A percentile compares a stretch with the other conserved stretches of the same genome.
Evolutionary conservation across 805 yeast species (phyloP).

Genomic region (Metschnikowia noctiluminum): DNA sequence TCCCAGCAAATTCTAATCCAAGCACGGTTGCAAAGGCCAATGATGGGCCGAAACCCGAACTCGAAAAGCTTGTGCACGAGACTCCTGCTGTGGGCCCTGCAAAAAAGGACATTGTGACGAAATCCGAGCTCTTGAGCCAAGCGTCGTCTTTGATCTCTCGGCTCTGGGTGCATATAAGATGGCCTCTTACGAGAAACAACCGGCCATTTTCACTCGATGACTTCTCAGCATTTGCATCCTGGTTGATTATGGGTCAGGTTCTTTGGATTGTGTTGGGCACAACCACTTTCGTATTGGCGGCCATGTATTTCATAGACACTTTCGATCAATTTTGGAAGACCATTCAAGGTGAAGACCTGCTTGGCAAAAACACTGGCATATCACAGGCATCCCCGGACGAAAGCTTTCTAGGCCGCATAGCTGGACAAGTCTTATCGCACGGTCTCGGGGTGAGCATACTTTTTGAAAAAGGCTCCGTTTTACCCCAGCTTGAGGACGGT

Average conservation of each 20-base stretch:
- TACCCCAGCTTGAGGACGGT: constrained; percentile 50
- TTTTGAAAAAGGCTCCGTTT: constrained; percentile 36
- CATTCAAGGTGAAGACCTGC: constrained; percentile 19
- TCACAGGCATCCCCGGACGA: constrained; percentile 11
- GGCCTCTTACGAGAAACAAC: constrained; percentile 48
- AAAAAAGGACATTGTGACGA: constrained; percentile 1
- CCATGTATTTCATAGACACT: constrained; percentile 43
- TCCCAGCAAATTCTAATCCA: background rate
- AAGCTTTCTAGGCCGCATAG: constrained; percentile 30
- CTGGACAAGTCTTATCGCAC: constrained; percentile 36
- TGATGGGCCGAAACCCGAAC: background rate
- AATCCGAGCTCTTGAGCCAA: constrained; percentile 24
- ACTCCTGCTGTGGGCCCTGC: too few species aligned
- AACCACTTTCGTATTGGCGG: constrained; percentile 50
- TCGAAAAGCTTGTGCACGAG: too few species aligned
- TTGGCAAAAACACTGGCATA: background rate
- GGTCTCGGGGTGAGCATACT: constrained; percentile 37
- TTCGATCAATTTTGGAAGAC: constrained; percentile 27
- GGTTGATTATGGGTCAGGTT: constrained; percentile 56
- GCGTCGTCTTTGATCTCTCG: constrained; percentile 31
- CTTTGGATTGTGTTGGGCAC: constrained; percentile 56
- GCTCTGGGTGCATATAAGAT: constrained; percentile 39
- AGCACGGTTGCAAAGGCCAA: background rate
- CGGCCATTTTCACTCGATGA: constrained; percentile 50
- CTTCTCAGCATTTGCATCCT: constrained; percentile 51